These are phyloP conservation scores for Rhodotorula taiwanensis DNA, from an alignment of 768 basidiomycete species.

Conservation along the genomic window DNA sequence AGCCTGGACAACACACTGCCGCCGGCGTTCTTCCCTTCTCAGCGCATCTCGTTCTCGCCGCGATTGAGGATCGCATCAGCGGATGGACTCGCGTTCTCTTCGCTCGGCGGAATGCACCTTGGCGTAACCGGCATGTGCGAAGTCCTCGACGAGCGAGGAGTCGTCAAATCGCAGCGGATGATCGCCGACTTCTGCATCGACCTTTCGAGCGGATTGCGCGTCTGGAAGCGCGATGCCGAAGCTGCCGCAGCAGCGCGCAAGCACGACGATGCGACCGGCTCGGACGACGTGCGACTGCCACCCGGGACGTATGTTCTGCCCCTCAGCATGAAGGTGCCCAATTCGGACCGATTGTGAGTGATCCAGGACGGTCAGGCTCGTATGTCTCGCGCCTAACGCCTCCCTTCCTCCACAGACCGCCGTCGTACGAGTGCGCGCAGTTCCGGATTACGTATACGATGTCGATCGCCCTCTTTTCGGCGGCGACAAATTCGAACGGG, in stretches of 20 bases:
- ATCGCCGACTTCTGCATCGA: conserved; percentile 42
- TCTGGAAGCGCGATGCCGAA: conserved; percentile 41
- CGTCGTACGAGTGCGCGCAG: conserved; percentile 40
- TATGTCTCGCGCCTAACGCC: no score
- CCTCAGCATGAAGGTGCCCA: conserved; percentile 42
- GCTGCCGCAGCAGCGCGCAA: conserved; percentile 11
- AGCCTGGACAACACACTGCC: conserved; percentile 36
- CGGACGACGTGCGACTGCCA: conserved; percentile 33
- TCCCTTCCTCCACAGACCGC: conserved; percentile 28
- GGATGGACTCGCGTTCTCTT: conserved; percentile 33
- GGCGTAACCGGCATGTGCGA: conserved; percentile 41
- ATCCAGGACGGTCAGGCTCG: no score
- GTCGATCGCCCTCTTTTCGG: conserved; percentile 41
- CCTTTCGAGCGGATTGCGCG: conserved; percentile 37
- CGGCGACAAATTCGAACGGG: conserved; percentile 22
- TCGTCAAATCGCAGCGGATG: conserved; percentile 40
- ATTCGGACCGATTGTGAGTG: conserved; percentile 40
- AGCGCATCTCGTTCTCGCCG: conserved; percentile 40
- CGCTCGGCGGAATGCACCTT: conserved; percentile 40
- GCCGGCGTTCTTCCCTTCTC: conserved; percentile 41
- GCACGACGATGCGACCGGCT: conserved; percentile 7
- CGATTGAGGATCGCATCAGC: conserved; percentile 34
- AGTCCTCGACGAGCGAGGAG: conserved; percentile 34
- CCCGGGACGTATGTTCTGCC: conserved; percentile 41
- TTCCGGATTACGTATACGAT: conserved; percentile 42